Evolutionary conservation across 768 basidiomycete genomes (phyloP).

Genomic region (Kwoniella sp.): DNA sequence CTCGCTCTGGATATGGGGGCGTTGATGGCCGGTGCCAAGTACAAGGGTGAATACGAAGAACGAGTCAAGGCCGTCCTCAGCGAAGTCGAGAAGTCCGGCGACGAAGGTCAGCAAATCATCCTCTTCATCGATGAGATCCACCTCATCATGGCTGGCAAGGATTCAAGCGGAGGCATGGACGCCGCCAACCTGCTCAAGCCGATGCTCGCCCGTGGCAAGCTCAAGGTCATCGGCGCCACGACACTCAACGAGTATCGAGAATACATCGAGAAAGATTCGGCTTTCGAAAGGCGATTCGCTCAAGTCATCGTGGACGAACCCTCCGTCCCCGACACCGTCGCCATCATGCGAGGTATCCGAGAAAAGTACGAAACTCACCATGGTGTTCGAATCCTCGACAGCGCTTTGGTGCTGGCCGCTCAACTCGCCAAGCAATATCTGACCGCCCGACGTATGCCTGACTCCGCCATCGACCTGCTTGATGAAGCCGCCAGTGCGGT

Average conservation of each 20-base stretch:
- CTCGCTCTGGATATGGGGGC: conserved; percentile 87
- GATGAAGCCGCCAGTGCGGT: conserved; percentile 82
- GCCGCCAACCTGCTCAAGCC: conserved; percentile 87
- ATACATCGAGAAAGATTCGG: conserved; percentile 60
- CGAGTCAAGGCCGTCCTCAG: conserved; percentile 85
- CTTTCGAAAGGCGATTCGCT: conserved; percentile 84
- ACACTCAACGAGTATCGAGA: conserved; percentile 88
- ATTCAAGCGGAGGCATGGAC: conserved; percentile 74
- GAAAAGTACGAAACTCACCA: conserved; percentile 80
- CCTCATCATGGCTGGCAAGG: conserved; percentile 83
- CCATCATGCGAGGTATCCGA: conserved; percentile 85
- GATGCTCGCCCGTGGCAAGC: conserved; percentile 69
- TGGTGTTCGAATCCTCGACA: conserved; percentile 82
- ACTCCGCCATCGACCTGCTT: conserved; percentile 76
- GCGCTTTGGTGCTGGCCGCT: conserved; percentile 81
- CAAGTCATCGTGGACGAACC: conserved; percentile 93
- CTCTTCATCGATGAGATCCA: conserved; percentile 92
- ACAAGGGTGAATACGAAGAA: conserved; percentile 96
- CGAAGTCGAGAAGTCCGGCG: conserved; percentile 83
- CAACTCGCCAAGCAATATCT: conserved; percentile 90
- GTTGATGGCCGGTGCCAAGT: conserved; percentile 57
- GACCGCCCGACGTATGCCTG: conserved; percentile 52
- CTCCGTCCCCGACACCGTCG: conserved; percentile 79
- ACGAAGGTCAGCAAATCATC: conserved; percentile 73
- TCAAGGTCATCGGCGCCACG: conserved; percentile 67